Conservation (phyloP, 2,329 filamentous ascomycete genomes). For the Tolypocladium capitatum region DNA sequence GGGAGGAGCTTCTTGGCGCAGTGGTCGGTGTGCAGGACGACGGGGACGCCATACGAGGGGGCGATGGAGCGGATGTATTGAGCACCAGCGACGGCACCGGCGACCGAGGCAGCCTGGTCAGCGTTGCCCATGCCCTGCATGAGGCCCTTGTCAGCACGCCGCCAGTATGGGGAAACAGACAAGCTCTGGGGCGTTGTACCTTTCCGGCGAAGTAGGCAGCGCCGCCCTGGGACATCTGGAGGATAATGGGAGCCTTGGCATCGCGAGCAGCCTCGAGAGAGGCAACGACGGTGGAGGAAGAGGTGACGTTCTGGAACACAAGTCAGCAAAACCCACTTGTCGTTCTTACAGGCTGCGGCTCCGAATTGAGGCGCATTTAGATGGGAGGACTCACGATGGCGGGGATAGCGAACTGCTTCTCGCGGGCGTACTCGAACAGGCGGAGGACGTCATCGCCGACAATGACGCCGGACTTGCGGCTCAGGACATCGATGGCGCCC, state of each 20-base stretch:
- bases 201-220: constrained; percentile 88
- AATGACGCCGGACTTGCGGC: constrained; percentile 40
- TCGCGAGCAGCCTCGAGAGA: constrained; percentile 91
- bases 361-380: not conserved
- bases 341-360: not conserved
- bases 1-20: constrained; percentile 99
- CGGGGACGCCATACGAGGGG: constrained; percentile 76
- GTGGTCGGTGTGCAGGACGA: constrained; percentile 94
- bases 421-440: constrained; percentile 82
- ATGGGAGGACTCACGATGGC: constrained; percentile 41
- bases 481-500: constrained; percentile 29
- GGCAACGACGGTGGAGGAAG: constrained; percentile 65
- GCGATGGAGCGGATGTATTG: constrained; percentile 88
- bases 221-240: constrained; percentile 89
- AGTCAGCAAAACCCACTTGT: not conserved
- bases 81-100: constrained; percentile 75
- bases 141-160: not conserved
- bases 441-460: constrained; percentile 39
- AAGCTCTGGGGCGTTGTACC: constrained; percentile 25
- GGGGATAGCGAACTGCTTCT: constrained; percentile 79
- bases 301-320: constrained; percentile 61
- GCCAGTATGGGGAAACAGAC: not conserved
- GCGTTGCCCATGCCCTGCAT: constrained; percentile 58
- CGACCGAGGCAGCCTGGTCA: constrained; percentile 78
- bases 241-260: constrained; percentile 78